phyloP scores from a whole-genome alignment of 345 rosid species.

The Ceriops decandra region DNA sequence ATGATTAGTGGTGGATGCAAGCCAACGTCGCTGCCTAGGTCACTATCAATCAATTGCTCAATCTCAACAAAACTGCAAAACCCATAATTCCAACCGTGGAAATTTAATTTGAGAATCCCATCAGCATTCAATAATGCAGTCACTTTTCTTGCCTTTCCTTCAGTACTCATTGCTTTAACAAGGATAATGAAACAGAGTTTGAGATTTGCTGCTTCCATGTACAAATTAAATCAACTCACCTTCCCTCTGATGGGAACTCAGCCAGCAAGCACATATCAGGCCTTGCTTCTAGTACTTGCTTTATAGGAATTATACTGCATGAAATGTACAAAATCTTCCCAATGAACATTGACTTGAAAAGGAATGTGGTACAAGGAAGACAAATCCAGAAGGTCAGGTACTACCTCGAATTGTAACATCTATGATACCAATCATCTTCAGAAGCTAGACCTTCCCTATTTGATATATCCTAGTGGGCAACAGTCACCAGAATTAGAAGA shows the following conservation, averaged over 20 bases:
- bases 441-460: conserved; percentile 68
- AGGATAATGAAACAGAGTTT: neutral
- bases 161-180: neutral
- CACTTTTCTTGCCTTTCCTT: neutral
- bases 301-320: conserved; percentile 58
- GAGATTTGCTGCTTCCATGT: neutral
- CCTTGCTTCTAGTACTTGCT: conserved; percentile 67
- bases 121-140: neutral
- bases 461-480: conserved; percentile 59
- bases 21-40: conserved; percentile 45
- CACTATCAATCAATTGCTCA: conserved; percentile 56
- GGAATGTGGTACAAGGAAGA: neutral
- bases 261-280: conserved; percentile 65
- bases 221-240: conserved; percentile 35
- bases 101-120: conserved; percentile 5
- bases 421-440: conserved; percentile 48
- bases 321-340: conserved; percentile 16
- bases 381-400: conserved; percentile 7
- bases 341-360: neutral
- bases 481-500: conserved; percentile 18
- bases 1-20: conserved; percentile 39
- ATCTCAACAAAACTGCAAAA: conserved; percentile 55
- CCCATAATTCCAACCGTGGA: conserved; percentile 17
- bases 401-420: conserved; percentile 57
- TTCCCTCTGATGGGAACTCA: conserved; percentile 66